Conservation (phyloP, 2,329 filamentous ascomycete genomes). For the Plenodomus biglobosus region DNA sequence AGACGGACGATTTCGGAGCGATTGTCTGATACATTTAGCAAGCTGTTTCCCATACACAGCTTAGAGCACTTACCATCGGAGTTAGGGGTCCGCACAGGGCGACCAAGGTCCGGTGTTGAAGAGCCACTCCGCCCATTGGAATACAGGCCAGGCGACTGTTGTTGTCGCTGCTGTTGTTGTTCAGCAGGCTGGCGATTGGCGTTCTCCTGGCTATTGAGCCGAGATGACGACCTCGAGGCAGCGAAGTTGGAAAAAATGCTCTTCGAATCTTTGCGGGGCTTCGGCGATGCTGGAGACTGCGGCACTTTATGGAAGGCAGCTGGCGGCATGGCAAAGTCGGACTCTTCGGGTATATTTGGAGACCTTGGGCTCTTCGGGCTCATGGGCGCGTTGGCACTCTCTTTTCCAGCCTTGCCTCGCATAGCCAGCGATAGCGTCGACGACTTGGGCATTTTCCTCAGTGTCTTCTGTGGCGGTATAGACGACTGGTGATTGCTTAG, state of each 20-base stretch:
- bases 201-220: constrained; percentile 42
- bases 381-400: constrained; percentile 29
- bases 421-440: constrained; percentile 43
- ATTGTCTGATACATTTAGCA: constrained; percentile 27
- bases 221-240: constrained; percentile 51
- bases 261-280: constrained; percentile 43
- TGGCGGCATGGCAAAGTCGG: constrained; percentile 35
- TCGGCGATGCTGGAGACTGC: constrained; percentile 39
- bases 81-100: constrained; percentile 41
- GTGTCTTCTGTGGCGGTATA: constrained; percentile 28
- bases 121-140: constrained; percentile 49
- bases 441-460: constrained; percentile 45
- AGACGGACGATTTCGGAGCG: constrained; percentile 35
- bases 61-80: constrained; percentile 33
- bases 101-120: constrained; percentile 52
- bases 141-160: constrained; percentile 39
- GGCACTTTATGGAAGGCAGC: constrained; percentile 35
- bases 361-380: constrained; percentile 41
- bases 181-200: constrained; percentile 40
- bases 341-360: constrained; percentile 25
- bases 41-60: background rate
- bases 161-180: constrained; percentile 34
- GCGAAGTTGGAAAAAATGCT: constrained; percentile 54
- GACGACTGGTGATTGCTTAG: constrained; percentile 31
- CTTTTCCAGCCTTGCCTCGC: constrained; percentile 36